Percentiles rank a stretch among this genome's conserved stretches.
phyloP scores from a whole-genome alignment of 73 alveolate genomes.

The Tetrahymena borealis region DNA sequence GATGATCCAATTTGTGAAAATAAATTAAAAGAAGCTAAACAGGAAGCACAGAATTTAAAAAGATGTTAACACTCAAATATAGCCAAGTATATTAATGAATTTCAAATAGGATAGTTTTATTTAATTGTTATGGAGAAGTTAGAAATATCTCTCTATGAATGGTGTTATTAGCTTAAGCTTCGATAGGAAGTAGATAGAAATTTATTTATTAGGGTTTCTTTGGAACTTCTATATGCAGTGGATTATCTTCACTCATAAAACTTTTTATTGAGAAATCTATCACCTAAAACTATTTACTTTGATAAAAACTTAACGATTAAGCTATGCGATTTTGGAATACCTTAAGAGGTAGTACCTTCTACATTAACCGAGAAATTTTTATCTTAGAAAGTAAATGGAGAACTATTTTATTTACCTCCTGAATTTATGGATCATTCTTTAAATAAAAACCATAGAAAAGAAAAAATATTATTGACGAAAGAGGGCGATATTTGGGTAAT shows the following conservation, averaged over 20 bases:
- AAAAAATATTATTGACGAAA: background rate
- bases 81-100: background rate
- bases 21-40: background rate
- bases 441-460: background rate
- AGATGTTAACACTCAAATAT: background rate
- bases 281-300: background rate
- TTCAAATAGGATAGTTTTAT: background rate
- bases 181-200: background rate
- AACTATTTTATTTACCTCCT: background rate
- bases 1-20: background rate
- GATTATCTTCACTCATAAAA: background rate
- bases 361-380: background rate
- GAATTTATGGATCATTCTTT: background rate
- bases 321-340: background rate
- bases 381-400: background rate
- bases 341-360: background rate
- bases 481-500: background rate
- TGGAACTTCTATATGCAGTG: background rate
- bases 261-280: background rate
- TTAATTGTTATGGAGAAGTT: background rate
- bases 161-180: background rate
- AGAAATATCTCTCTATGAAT: background rate
- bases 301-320: background rate
- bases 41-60: background rate
- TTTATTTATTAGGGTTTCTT: background rate